phyloP scores from a whole-genome alignment of 345 rosid species.

The Odontarrhena argentea region DNA sequence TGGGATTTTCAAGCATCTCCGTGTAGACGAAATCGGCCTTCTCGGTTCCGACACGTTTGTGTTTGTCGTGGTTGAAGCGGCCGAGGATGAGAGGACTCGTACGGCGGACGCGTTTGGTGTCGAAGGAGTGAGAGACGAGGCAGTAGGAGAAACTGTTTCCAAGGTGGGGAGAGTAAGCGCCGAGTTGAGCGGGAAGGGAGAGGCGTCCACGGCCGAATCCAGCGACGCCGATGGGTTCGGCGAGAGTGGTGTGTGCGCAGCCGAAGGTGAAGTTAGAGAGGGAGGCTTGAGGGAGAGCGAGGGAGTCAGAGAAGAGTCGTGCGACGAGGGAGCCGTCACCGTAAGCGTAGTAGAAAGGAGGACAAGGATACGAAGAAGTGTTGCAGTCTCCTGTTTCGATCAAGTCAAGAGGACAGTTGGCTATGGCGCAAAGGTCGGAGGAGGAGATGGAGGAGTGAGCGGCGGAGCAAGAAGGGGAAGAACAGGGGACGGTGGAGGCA shows the following conservation, averaged over 20 bases:
- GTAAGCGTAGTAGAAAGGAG: constrained; percentile 85
- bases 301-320: constrained; percentile 55
- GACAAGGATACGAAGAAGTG: constrained; percentile 61
- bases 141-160: constrained; percentile 91
- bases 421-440: constrained; percentile 81
- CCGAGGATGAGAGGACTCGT: constrained; percentile 96
- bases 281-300: constrained; percentile 51
- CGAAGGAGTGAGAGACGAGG: constrained; percentile 81
- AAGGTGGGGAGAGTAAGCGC: constrained; percentile 58
- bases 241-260: constrained; percentile 83
- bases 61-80: constrained; percentile 53
- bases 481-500: constrained; percentile 56
- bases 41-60: constrained; percentile 35
- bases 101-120: constrained; percentile 59
- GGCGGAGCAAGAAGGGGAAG: constrained; percentile 76
- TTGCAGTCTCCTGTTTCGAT: constrained; percentile 76
- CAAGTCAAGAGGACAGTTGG: constrained; percentile 75
- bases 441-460: constrained; percentile 71
- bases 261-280: constrained; percentile 80
- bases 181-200: constrained; percentile 81
- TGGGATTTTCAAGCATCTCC: constrained; percentile 67
- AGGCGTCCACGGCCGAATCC: constrained; percentile 91
- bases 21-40: constrained; percentile 59
- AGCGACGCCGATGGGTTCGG: constrained; percentile 92
- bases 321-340: constrained; percentile 91